Evolutionary conservation across 2,329 filamentous ascomycete species (phyloP).

Genomic region (Fusarium equiseti): DNA sequence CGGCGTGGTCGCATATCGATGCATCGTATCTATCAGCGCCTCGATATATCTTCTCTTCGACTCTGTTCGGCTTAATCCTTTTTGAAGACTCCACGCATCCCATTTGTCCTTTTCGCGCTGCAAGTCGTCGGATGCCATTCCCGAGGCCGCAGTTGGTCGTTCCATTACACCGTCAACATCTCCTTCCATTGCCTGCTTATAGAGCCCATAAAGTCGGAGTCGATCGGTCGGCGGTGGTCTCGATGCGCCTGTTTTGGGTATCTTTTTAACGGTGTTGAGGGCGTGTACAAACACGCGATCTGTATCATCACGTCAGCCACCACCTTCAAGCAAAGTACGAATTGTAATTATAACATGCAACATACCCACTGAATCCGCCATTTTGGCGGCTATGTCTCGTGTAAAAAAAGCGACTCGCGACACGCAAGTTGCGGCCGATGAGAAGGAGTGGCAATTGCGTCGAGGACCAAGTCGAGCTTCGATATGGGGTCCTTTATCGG

Average conservation of each 20-base stretch:
- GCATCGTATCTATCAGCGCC: conserved; percentile 95
- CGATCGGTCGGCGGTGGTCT: conserved; percentile 88
- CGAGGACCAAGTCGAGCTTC: conserved; percentile 31
- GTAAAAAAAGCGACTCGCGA: conserved; percentile 26
- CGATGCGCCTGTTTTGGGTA: conserved; percentile 90
- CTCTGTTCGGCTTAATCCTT: conserved; percentile 85
- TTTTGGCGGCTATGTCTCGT: conserved; percentile 31
- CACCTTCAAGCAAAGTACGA: neutral
- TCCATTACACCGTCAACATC: conserved; percentile 96
- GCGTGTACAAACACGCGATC: conserved; percentile 99
- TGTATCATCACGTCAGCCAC: conserved; percentile 55
- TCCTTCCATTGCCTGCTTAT: conserved; percentile 99
- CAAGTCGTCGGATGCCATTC: conserved; percentile 65
- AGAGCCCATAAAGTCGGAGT: conserved; percentile 94
- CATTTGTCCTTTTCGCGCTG: conserved; percentile 76
- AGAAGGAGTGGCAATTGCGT: conserved; percentile 32
- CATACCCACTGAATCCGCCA: conserved; percentile 51
- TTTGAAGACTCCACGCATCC: conserved; percentile 96
- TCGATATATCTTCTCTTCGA: conserved; percentile 95
- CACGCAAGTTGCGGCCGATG: conserved; percentile 32
- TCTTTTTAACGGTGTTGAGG: conserved; percentile 98
- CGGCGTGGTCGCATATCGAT: conserved; percentile 90
- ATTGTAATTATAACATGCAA: conserved; percentile 2
- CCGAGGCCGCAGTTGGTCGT: conserved; percentile 70
- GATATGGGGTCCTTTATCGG: conserved; percentile 45